A percentile compares a stretch with the other conserved stretches of the same genome.
Conservation (phyloP, 2,329 filamentous ascomycete species). For the Aspergillus pseudoterreus region DNA sequence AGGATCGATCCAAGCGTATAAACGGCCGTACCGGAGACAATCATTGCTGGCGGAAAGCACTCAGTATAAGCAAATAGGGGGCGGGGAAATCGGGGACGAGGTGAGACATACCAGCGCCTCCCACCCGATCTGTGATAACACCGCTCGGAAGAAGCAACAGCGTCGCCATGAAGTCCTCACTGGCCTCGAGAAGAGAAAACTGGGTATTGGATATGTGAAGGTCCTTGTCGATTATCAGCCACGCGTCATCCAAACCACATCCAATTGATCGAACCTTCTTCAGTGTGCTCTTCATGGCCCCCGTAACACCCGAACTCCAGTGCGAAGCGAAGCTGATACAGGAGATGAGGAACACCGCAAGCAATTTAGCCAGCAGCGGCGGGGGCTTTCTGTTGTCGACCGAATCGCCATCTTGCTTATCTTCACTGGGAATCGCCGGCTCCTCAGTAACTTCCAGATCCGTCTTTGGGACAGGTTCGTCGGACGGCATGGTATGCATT, state of each 20-base stretch:
- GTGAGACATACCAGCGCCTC: constrained; percentile 47
- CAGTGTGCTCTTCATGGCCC: constrained; percentile 59
- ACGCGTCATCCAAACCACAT: too few species aligned
- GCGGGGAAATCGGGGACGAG: background rate
- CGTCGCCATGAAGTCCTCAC: constrained; percentile 61
- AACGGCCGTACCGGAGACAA: constrained; percentile 60
- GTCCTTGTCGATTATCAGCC: constrained; percentile 27
- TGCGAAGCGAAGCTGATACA: constrained; percentile 57
- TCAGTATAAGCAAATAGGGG: background rate
- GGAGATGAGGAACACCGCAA: constrained; percentile 43
- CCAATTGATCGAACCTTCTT: constrained; percentile 45
- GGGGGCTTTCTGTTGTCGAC: constrained; percentile 14
- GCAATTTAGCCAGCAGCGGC: constrained; percentile 32
- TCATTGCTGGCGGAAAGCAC: constrained; percentile 37
- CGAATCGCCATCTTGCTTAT: too few species aligned
- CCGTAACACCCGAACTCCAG: constrained; percentile 59
- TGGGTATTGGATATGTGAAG: constrained; percentile 58
- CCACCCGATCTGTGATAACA: constrained; percentile 55
- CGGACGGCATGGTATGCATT: background rate
- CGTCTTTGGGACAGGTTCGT: background rate
- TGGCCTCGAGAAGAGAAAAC: constrained; percentile 57
- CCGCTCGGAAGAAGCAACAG: constrained; percentile 54
- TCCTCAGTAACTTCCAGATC: background rate
- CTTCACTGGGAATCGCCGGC: background rate
- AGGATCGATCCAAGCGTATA: constrained; percentile 58